Percentiles rank a stretch among this genome's conserved stretches.
Conservation (phyloP, 768 basidiomycete genomes). For the Holtermanniella nyarrowii region DNA sequence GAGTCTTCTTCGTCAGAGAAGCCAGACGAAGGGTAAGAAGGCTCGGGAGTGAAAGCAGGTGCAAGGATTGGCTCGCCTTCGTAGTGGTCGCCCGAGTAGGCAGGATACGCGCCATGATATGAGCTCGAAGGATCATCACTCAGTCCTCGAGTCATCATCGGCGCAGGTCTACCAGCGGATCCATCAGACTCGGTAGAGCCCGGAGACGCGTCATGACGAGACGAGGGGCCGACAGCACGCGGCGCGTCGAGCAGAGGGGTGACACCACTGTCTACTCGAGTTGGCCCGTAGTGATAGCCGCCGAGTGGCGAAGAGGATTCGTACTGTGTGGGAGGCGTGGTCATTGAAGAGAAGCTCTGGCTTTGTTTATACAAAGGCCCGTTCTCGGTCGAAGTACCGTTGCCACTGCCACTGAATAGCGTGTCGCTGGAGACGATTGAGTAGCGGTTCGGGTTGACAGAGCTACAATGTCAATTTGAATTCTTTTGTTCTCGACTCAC, state of each 20-base stretch:
- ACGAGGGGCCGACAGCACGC: conserved; percentile 38
- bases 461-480: not conserved
- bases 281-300: conserved; percentile 55
- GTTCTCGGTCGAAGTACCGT: conserved; percentile 15
- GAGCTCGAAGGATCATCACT: conserved; percentile 19
- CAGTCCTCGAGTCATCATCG: conserved; percentile 11
- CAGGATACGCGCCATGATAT: conserved; percentile 4
- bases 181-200: conserved; percentile 31
- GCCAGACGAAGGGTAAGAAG: conserved; percentile 23
- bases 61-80: conserved; percentile 16
- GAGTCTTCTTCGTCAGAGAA: conserved; percentile 25
- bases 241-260: conserved; percentile 22
- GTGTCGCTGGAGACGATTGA: conserved; percentile 70
- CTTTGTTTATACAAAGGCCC: conserved; percentile 31
- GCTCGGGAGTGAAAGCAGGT: conserved; percentile 26
- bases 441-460: conserved; percentile 46
- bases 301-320: conserved; percentile 61
- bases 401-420: conserved; percentile 40
- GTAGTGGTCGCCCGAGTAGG: conserved; percentile 10
- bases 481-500: conserved; percentile 48
- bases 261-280: conserved; percentile 9
- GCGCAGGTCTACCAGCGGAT: conserved; percentile 8
- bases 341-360: conserved; percentile 30
- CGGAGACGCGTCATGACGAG: conserved; percentile 36
- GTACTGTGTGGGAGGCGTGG: conserved; percentile 46